Evolutionary conservation across 345 rosid species (phyloP).

Genomic region (Hevea brasiliensis): DNA sequence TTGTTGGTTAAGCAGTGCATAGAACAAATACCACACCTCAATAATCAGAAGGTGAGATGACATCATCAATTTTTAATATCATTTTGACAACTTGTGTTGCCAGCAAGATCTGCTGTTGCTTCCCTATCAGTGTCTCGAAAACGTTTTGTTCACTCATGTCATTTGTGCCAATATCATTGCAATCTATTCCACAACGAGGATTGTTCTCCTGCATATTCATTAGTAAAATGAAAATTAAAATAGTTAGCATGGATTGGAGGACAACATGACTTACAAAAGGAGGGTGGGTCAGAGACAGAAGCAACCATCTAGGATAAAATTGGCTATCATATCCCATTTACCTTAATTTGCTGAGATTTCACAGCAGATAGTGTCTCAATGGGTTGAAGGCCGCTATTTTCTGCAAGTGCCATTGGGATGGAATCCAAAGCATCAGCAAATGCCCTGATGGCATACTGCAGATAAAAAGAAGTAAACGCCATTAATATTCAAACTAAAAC

Average conservation of each 20-base stretch:
- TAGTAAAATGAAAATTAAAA: not conserved
- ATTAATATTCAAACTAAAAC: not conserved
- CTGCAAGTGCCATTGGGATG: conserved; percentile 94
- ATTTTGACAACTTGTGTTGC: conserved; percentile 99
- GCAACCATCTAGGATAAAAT: not conserved
- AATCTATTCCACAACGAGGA: conserved; percentile 78
- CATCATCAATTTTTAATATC: conserved; percentile 95
- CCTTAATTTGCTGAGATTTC: conserved; percentile 91
- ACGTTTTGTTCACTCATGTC: conserved; percentile 91
- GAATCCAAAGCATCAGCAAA: conserved; percentile 92
- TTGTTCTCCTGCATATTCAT: conserved; percentile 65
- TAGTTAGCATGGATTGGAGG: not conserved
- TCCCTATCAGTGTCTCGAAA: conserved; percentile 92
- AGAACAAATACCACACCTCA: conserved; percentile 26
- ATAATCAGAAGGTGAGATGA: conserved; percentile 76
- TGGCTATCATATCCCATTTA: conserved; percentile 12
- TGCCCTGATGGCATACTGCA: conserved; percentile 92
- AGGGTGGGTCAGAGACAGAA: not conserved
- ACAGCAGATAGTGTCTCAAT: conserved; percentile 93
- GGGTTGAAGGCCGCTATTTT: conserved; percentile 95
- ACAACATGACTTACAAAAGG: not conserved
- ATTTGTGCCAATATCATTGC: conserved; percentile 94
- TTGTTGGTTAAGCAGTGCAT: conserved; percentile 22
- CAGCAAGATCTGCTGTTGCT: conserved; percentile 91
- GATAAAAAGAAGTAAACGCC: not conserved